Evolutionary conservation across 2,329 filamentous ascomycete species (phyloP).

Genomic region (Scedosporium minutisporum): DNA sequence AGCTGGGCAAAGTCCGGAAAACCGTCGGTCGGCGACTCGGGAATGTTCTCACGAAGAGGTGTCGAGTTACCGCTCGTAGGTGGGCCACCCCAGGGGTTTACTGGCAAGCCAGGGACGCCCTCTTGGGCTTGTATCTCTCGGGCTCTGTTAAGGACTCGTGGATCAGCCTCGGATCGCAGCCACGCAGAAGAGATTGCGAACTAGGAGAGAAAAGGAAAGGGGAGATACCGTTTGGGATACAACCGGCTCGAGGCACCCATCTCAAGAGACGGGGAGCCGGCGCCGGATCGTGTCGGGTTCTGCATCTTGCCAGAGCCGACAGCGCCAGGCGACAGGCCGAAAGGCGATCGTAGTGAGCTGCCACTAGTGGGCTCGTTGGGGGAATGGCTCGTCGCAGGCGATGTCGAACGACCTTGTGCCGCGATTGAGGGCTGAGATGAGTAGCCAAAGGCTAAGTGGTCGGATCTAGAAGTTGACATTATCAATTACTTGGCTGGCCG

Average conservation of each 20-base stretch:
- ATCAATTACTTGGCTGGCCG: conserved; percentile 63
- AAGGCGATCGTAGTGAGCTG: conserved; percentile 58
- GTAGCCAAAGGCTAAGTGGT: conserved; percentile 80
- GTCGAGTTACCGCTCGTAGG: conserved; percentile 95
- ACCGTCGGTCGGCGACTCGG: conserved; percentile 90
- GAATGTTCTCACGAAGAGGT: conserved; percentile 91
- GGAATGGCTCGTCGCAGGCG: conserved; percentile 71
- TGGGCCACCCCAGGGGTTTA: conserved; percentile 84
- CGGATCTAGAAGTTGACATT: conserved; percentile 84
- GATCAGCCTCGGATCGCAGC: neutral
- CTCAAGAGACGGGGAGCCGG: conserved; percentile 95
- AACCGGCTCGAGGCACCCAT: conserved; percentile 62
- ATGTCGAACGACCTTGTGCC: conserved; percentile 63
- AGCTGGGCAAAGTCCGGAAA: conserved; percentile 82
- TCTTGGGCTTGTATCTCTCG: conserved; percentile 96
- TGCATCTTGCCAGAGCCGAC: conserved; percentile 50
- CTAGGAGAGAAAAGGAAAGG: conserved; percentile 4
- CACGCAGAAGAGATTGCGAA: neutral
- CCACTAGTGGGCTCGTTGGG: conserved; percentile 64
- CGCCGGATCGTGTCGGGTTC: conserved; percentile 62
- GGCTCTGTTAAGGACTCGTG: conserved; percentile 48
- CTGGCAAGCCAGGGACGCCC: conserved; percentile 59
- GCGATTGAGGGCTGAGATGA: conserved; percentile 50
- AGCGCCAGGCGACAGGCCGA: conserved; percentile 57
- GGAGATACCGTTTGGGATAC: conserved; percentile 76